Base-by-base conservation (phyloP, 108 stramenopile species). In the Craspedostauros australis region DNA sequence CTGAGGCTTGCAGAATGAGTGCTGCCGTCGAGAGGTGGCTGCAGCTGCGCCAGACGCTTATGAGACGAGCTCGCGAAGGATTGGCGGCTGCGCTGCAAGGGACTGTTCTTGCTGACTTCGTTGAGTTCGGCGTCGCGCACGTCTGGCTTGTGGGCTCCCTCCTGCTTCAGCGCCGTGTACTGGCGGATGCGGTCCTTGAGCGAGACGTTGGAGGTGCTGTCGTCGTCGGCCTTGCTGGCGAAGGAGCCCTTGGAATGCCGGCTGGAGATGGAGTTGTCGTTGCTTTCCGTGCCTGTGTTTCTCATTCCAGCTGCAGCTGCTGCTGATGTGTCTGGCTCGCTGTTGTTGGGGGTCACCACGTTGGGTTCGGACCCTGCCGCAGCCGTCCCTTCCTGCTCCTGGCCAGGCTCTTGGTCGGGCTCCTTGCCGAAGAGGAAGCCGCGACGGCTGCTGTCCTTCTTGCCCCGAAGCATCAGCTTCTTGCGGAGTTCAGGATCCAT, bases 181-280 rank as follows among this genome's bases (percentile, higher is more conserved):
- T 64, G 64, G 9, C 46, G 39, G 39, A 64, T 29, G 16, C 64
- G 54, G n/a, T 64, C 64, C 27, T 56, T 55, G 48, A 64, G 50
- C 12, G 60, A 42, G 18, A 46, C 50, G 5, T 27, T 26, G 5
- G 57, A 19, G 53, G 54, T 63, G 1, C 29, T 50, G 21, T 19
- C 8, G 0, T 39, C 4, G 24, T 40, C 25, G 16, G 14, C 15
- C 43, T 15, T 9, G 16, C 21, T 18, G 43, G 16, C 43, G 19
- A 18, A 15, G 12, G 16, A 15, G 15, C 12, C 1, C 11, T 20
- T 20, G 43, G 43, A 44, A 44, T 15, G 16, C 16, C 21, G 43
- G 43, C 11, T 12, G 1, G 15, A 15, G 43, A 11, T 16, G 43
- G 8, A 29, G 11, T 14, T 9, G 9, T 36, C 34, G 34, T 9